phyloP scores from a whole-genome alignment of 2,329 filamentous ascomycete species.

The Myriangium duriaei region DNA sequence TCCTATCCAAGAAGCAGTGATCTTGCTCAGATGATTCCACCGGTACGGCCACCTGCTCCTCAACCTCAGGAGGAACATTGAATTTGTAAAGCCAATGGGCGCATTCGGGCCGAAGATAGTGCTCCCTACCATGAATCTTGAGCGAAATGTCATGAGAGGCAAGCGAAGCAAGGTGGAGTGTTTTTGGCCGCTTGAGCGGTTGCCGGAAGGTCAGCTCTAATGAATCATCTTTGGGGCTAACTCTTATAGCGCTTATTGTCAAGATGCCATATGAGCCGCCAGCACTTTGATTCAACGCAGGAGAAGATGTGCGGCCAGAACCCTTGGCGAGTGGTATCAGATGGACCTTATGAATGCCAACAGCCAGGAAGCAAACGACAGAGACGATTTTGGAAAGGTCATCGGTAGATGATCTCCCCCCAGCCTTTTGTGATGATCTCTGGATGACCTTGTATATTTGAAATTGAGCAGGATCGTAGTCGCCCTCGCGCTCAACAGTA shows the following conservation, averaged over 20 bases:
- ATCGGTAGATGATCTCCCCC: conserved; percentile 48
- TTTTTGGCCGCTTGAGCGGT: conserved; percentile 43
- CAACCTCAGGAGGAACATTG: conserved; percentile 43
- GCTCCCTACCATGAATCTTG: conserved; percentile 47
- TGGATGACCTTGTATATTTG: conserved; percentile 58
- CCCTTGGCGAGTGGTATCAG: conserved; percentile 51
- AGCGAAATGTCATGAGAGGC: conserved; percentile 53
- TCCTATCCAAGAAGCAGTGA: conserved; percentile 50
- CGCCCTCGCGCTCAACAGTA: conserved; percentile 51
- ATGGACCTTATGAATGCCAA: conserved; percentile 58
- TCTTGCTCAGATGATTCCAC: conserved; percentile 45
- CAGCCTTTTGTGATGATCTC: conserved; percentile 43
- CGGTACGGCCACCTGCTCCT: conserved; percentile 37
- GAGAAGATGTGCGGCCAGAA: conserved; percentile 39
- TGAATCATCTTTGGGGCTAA: conserved; percentile 51
- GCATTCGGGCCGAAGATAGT: conserved; percentile 54
- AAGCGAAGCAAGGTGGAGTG: conserved; percentile 50
- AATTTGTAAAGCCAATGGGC: conserved; percentile 50
- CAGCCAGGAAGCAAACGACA: conserved; percentile 54
- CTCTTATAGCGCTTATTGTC: conserved; percentile 45
- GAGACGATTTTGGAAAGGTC: conserved; percentile 53
- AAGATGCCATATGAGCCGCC: conserved; percentile 50
- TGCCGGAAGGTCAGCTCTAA: conserved; percentile 51
- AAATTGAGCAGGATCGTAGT: conserved; percentile 56
- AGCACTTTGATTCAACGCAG: conserved; percentile 29